phyloP scores from a whole-genome alignment of 2,329 filamentous ascomycete species.

The Colletotrichum sp. region DNA sequence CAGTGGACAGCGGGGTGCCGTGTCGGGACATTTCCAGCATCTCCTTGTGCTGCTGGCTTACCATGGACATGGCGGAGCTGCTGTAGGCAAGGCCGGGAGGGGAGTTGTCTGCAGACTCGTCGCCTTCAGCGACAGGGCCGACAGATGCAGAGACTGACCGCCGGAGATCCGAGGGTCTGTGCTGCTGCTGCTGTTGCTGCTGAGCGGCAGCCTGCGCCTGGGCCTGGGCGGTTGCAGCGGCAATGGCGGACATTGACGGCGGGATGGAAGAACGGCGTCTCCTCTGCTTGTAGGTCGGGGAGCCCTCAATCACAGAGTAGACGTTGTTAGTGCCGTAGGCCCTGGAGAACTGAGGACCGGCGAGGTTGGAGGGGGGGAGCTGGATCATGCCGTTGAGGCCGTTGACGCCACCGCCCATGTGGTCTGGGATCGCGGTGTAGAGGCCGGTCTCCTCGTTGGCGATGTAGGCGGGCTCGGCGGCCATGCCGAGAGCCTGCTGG shows the following conservation, averaged over 20 bases:
- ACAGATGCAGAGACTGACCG: conserved; percentile 90
- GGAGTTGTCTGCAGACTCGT: conserved; percentile 80
- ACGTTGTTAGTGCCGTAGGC: conserved; percentile 78
- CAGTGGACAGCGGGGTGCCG: conserved; percentile 84
- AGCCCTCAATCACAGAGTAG: conserved; percentile 96
- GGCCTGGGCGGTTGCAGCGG: conserved; percentile 65
- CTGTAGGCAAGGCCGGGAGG: conserved; percentile 78
- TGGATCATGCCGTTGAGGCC: conserved; percentile 90
- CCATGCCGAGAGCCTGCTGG: conserved; percentile 82
- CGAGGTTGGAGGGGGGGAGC: conserved; percentile 83
- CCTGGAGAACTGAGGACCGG: conserved; percentile 79
- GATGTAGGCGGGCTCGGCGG: conserved; percentile 93
- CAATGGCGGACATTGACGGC: conserved; percentile 73
- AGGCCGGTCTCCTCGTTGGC: conserved; percentile 97
- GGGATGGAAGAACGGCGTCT: conserved; percentile 93
- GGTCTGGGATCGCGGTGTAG: conserved; percentile 93
- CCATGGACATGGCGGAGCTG: conserved; percentile 68
- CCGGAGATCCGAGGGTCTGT: conserved; percentile 88
- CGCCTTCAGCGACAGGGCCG: conserved; percentile 79
- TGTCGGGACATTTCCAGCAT: conserved; percentile 85
- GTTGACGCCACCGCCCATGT: conserved; percentile 74
- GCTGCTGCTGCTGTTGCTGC: conserved; percentile 34
- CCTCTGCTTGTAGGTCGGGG: conserved; percentile 97
- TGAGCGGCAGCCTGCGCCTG: conserved; percentile 50
- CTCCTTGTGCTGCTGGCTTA: conserved; percentile 75